Conservation (phyloP, 345 rosid genomes). For the Balakata baccata region DNA sequence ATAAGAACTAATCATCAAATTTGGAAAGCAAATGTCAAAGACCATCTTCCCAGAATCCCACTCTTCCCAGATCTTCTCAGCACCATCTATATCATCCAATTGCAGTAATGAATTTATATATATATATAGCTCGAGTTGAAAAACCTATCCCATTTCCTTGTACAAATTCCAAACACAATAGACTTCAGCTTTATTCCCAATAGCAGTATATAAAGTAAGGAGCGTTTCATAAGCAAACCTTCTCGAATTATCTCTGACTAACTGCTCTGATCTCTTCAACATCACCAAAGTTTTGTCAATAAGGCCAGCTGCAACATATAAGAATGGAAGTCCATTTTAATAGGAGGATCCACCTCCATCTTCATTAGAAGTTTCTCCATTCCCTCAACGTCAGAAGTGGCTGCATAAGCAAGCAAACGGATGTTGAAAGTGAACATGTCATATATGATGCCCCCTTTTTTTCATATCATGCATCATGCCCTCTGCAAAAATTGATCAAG, state of each 20-base stretch:
- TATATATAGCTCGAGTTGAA: constrained; percentile 42
- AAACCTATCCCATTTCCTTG: constrained; percentile 36
- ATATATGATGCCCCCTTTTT: constrained; percentile 30
- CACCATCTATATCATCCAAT: constrained; percentile 50
- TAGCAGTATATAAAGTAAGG: constrained; percentile 45
- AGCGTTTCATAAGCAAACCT: constrained; percentile 38
- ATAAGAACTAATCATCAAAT: constrained; percentile 42
- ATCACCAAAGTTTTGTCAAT: constrained; percentile 37
- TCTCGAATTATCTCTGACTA: constrained; percentile 18
- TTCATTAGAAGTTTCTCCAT: constrained; percentile 50
- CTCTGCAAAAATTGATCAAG: constrained; percentile 35
- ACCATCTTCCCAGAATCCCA: constrained; percentile 41
- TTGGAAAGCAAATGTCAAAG: constrained; percentile 48
- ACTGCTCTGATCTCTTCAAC: constrained; percentile 46
- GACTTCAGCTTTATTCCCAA: constrained; percentile 46
- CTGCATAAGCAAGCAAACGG: constrained; percentile 48
- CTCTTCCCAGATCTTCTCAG: constrained; percentile 51
- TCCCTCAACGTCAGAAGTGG: constrained; percentile 39
- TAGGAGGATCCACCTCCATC: constrained; percentile 42
- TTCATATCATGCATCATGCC: constrained; percentile 69
- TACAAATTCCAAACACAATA: constrained; percentile 51
- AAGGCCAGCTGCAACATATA: constrained; percentile 46
- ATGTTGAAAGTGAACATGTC: constrained; percentile 42
- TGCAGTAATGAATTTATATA: constrained; percentile 52
- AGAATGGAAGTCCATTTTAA: constrained; percentile 43